Evolutionary conservation across 768 basidiomycete genomes (phyloP), one percentile per base, ranked within the genome.

Genomic region (Termitomyces bulborhizus): DNA sequence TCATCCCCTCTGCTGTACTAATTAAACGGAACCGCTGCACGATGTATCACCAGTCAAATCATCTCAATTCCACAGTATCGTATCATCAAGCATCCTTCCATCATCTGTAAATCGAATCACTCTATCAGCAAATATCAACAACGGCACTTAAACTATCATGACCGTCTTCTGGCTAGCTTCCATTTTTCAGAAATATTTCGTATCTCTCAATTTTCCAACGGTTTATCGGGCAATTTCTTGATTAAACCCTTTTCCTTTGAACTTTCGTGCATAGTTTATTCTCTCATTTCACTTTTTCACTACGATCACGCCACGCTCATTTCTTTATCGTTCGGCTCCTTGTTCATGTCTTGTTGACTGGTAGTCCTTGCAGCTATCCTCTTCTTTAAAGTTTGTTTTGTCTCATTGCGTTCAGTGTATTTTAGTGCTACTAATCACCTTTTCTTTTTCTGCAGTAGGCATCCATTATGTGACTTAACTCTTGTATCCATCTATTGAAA

Each of bases 21-120:
- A 71, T 69, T 60, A 68, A 66, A 62, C 66, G 69, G 68, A 73
- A 63, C 63, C 62, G 63, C 66, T 63, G 64, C 71, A 73, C 64
- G 65, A 68, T 74, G 72, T 75, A 74, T 61, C 66, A 74, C 62
- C 74, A 74, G 64, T 63, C 66, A 71, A 66, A 62, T 41, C 53
- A 57, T 53, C 15, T 34, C 56, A 57, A 57, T 48, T 55, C 48
- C 57, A 55, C 46, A 57, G 55, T 56, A 55, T 53, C 59, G 56
- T 51, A 60, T 51, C 51, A 58, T 47, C 54, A 60, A 54, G 53
- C 47, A 56, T 56, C 55, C 53, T 50, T 56, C 58, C 54, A 57
- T 54, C 46, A 59, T 54, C 45, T 63, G 60, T 63, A 63, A 55
- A 34, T 53, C 48, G 34, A 57, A 46, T 52, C 46, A 51, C 32